Evolutionary conservation across 2,329 filamentous ascomycete species (phyloP).

Genomic region (Colletotrichum sp.): DNA sequence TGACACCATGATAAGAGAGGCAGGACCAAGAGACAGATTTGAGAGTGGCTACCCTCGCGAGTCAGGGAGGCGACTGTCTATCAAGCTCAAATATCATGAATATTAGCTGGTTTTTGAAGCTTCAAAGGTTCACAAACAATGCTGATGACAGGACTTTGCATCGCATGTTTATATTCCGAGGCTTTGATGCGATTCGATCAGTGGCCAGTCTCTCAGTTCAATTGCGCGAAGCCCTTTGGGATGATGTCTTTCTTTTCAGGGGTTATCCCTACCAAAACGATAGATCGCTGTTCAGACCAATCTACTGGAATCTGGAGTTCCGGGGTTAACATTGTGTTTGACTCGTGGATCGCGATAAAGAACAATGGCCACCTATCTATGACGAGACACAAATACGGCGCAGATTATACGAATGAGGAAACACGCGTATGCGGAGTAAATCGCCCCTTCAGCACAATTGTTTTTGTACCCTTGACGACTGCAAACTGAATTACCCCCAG

Average conservation of each 20-base stretch:
- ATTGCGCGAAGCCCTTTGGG: not conserved
- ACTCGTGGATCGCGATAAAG: not conserved
- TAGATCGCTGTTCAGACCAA: not conserved
- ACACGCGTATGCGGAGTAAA: not conserved
- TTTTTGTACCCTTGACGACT: not conserved
- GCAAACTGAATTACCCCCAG: not conserved
- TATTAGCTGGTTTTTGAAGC: not conserved
- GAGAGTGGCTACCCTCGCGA: not conserved
- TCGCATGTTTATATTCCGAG: not conserved
- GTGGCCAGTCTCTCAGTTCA: not conserved
- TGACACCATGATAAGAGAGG: not conserved
- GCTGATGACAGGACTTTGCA: not conserved
- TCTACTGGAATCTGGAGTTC: not conserved
- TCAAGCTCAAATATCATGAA: not conserved
- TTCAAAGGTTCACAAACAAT: not conserved
- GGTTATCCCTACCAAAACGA: not conserved
- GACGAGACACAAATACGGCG: not conserved
- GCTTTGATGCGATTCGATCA: not conserved
- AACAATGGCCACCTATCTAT: not conserved
- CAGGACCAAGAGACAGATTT: not conserved
- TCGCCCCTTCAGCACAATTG: not conserved
- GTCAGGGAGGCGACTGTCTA: not conserved
- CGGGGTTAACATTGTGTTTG: not conserved
- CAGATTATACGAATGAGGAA: not conserved
- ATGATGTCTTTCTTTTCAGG: rapidly evolving